phyloP scores from a whole-genome alignment of 192 early-diverging fungal genomes.

The Coemansia sp. region DNA sequence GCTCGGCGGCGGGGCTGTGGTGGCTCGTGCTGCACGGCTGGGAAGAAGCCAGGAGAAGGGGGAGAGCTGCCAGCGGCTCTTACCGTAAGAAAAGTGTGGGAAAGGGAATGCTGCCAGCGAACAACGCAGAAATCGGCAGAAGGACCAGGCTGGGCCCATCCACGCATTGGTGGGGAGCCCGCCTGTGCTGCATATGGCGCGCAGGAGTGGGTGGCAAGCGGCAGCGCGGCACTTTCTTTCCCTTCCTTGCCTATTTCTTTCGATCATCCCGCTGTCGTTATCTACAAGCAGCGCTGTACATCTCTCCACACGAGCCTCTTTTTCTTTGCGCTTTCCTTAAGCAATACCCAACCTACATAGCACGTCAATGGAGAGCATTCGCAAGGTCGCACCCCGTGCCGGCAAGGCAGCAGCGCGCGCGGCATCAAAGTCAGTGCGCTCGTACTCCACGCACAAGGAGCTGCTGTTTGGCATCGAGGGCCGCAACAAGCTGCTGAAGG shows the following conservation, averaged over 20 bases:
- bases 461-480: slow-evolving; percentile 95
- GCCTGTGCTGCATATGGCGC: too few relatives aligned
- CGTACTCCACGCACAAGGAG: slow-evolving; percentile 93
- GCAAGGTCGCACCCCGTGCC: slow-evolving; percentile 47
- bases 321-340: background rate
- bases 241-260: slow-evolving; percentile 1
- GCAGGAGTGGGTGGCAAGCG: too few relatives aligned
- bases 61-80: too few relatives aligned
- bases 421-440: slow-evolving; percentile 33
- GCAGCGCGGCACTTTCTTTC: background rate
- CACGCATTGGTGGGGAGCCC: too few relatives aligned
- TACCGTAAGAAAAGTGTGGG: too few relatives aligned
- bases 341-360: background rate
- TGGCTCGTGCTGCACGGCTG: too few relatives aligned
- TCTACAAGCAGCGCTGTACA: background rate
- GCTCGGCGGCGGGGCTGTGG: too few relatives aligned
- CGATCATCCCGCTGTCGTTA: background rate
- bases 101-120: too few relatives aligned
- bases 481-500: slow-evolving; percentile 83
- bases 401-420: slow-evolving; percentile 23
- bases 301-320: background rate
- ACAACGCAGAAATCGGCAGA: too few relatives aligned
- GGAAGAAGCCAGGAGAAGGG: too few relatives aligned
- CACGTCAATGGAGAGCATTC: slow-evolving; percentile 47
- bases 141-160: too few relatives aligned